A percentile compares a stretch with the other conserved stretches of the same genome.
These are phyloP conservation scores for Ettlia oleoabundans DNA, from an alignment of 139 green algal genomes.

Conservation along the genomic window DNA sequence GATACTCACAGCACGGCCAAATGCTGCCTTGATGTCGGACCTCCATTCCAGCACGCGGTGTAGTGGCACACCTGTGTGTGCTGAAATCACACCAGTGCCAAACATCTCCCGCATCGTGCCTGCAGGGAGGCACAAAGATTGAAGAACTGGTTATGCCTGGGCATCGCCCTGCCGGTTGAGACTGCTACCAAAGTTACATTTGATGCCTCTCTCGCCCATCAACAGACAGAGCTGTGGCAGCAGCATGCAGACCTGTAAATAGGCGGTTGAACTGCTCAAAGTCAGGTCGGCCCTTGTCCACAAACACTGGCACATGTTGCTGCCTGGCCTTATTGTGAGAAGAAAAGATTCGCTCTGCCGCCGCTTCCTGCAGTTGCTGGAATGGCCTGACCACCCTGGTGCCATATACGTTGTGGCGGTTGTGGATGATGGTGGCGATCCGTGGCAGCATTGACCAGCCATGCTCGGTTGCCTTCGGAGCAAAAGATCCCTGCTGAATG, in stretches of 20 bases:
- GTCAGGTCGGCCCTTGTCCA: conserved; percentile 6
- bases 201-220: no score
- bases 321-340: neutral
- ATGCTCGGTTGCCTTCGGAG: neutral
- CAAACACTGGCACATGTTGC: neutral
- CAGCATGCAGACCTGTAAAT: neutral
- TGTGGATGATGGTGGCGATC: neutral
- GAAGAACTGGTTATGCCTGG: no score
- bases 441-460: neutral
- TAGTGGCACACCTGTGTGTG: conserved; percentile 6
- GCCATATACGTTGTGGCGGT: neutral
- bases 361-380: neutral
- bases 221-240: neutral
- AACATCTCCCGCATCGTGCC: conserved; percentile 20
- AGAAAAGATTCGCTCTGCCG: neutral
- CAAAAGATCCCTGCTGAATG: neutral
- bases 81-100: neutral
- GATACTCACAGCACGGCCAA: neutral
- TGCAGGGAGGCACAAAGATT: neutral
- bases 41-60: neutral
- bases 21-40: neutral
- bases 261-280: neutral
- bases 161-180: no score
- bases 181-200: no score
- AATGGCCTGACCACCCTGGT: neutral